phyloP scores from a whole-genome alignment of 2,329 filamentous ascomycete genomes.

The Colletotrichum noveboracense region DNA sequence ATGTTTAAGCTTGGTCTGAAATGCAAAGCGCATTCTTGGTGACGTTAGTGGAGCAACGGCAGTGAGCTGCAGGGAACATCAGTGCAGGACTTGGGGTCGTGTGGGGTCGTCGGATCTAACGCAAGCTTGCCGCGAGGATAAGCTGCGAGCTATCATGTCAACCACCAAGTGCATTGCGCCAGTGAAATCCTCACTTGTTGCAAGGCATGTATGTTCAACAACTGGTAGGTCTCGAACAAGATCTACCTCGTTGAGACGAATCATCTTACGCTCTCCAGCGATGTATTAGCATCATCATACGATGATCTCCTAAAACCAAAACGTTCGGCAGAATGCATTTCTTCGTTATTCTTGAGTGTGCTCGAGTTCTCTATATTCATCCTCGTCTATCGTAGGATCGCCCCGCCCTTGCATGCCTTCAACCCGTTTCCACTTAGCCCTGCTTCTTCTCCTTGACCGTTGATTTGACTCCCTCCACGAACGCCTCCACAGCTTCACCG shows the following conservation, averaged over 20 bases:
- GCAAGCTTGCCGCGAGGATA: background rate
- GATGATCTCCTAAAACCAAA: background rate
- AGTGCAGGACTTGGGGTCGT: background rate
- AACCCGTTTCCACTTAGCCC: background rate
- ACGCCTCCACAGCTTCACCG: conserved; percentile 87
- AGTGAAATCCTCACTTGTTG: background rate
- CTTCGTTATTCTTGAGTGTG: background rate
- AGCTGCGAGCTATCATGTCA: background rate
- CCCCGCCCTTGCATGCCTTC: background rate
- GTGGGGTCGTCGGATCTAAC: conserved; percentile 6
- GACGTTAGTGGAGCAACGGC: conserved; percentile 17
- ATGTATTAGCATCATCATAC: background rate
- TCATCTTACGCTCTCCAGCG: background rate
- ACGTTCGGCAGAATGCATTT: background rate
- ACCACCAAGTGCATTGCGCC: background rate
- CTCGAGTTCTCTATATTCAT: background rate
- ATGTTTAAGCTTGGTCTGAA: background rate
- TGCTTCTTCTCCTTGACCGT: conserved; percentile 67
- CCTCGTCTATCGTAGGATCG: background rate
- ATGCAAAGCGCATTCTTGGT: conserved; percentile 1
- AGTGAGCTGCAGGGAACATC: conserved; percentile 3
- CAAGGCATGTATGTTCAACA: background rate
- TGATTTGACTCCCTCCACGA: conserved; percentile 87
- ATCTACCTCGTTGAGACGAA: background rate
- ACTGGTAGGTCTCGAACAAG: background rate